Evolutionary conservation across 1,139 yeast genomes (phyloP).

Genomic region (Debaryomycetaceae sp.): DNA sequence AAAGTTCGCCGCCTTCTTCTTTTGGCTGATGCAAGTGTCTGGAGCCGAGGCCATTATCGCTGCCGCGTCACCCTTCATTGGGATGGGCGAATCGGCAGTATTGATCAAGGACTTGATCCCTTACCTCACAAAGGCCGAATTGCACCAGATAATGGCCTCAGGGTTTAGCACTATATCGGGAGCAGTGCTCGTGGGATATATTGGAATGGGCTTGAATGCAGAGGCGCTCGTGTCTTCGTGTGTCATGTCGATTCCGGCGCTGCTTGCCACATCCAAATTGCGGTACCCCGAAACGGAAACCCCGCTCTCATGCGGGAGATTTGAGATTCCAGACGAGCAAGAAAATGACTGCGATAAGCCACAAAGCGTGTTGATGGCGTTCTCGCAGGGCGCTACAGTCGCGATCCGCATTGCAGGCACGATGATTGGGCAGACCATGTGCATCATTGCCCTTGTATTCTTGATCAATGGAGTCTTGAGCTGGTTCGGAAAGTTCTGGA

Average conservation of each 20-base stretch:
- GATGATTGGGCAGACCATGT: slow-evolving; percentile 49
- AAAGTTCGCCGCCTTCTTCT: slow-evolving; percentile 50
- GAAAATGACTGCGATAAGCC: slow-evolving; percentile 33
- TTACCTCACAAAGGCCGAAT: slow-evolving; percentile 50
- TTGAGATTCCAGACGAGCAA: slow-evolving; percentile 8
- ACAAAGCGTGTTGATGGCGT: slow-evolving; percentile 53
- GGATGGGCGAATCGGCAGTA: slow-evolving; percentile 60
- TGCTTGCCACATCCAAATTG: slow-evolving; percentile 52
- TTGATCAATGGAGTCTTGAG: slow-evolving; percentile 47
- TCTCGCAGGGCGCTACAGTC: slow-evolving; percentile 51
- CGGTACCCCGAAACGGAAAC: slow-evolving; percentile 54
- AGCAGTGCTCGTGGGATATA: slow-evolving; percentile 54
- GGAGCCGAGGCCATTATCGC: slow-evolving; percentile 66
- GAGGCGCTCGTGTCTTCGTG: slow-evolving; percentile 59
- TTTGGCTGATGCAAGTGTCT: slow-evolving; percentile 50
- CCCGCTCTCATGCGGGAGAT: slow-evolving; percentile 41
- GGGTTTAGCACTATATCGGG: slow-evolving; percentile 65
- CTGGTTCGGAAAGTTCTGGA: slow-evolving; percentile 61
- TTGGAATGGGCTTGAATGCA: slow-evolving; percentile 53
- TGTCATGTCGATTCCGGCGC: slow-evolving; percentile 64
- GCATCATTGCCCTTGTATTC: slow-evolving; percentile 55
- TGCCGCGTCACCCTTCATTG: slow-evolving; percentile 61
- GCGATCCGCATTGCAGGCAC: slow-evolving; percentile 53
- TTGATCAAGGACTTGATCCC: slow-evolving; percentile 54
- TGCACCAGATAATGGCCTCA: slow-evolving; percentile 56